phyloP scores from a whole-genome alignment of 2,329 filamentous ascomycete genomes.

The Cercospora zeina region DNA sequence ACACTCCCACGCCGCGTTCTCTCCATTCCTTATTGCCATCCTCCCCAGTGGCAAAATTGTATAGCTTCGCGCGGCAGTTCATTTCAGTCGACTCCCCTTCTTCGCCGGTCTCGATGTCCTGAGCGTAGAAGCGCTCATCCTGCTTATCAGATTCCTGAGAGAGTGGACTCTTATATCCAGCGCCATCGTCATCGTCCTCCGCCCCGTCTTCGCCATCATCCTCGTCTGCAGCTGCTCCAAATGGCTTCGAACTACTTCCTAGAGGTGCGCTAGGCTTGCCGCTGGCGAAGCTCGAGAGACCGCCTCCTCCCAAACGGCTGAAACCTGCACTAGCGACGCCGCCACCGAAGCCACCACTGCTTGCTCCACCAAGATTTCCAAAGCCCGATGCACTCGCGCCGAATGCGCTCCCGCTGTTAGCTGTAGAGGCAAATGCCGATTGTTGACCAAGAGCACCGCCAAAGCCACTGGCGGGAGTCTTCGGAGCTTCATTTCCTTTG shows the following conservation, averaged over 20 bases:
- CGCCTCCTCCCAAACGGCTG: conserved; percentile 47
- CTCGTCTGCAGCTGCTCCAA: conserved; percentile 69
- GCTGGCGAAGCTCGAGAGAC: conserved; percentile 67
- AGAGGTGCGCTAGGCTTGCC: conserved; percentile 50
- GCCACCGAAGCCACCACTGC: conserved; percentile 31
- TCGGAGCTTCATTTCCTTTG: conserved; percentile 32
- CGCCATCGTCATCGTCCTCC: conserved; percentile 48
- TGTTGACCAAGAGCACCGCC: conserved; percentile 43
- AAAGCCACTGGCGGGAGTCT: conserved; percentile 36
- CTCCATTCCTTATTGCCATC: conserved; percentile 69
- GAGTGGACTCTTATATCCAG: conserved; percentile 47
- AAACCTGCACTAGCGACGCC: conserved; percentile 34
- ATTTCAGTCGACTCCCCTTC: conserved; percentile 75
- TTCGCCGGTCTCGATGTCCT: conserved; percentile 84
- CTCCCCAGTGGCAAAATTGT: conserved; percentile 65
- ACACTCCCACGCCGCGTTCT: conserved; percentile 78
- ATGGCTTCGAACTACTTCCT: conserved; percentile 61
- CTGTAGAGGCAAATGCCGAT: conserved; percentile 36
- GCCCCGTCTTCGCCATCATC: conserved; percentile 53
- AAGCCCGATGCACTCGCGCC: conserved; percentile 39
- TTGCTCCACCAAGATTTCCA: conserved; percentile 34
- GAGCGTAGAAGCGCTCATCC: conserved; percentile 56
- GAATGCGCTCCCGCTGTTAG: conserved; percentile 35
- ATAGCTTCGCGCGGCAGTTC: conserved; percentile 79
- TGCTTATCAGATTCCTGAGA: conserved; percentile 59